Base-by-base conservation (phyloP, 176 grass and related monocot genomes). In the Phragmites australis region DNA sequence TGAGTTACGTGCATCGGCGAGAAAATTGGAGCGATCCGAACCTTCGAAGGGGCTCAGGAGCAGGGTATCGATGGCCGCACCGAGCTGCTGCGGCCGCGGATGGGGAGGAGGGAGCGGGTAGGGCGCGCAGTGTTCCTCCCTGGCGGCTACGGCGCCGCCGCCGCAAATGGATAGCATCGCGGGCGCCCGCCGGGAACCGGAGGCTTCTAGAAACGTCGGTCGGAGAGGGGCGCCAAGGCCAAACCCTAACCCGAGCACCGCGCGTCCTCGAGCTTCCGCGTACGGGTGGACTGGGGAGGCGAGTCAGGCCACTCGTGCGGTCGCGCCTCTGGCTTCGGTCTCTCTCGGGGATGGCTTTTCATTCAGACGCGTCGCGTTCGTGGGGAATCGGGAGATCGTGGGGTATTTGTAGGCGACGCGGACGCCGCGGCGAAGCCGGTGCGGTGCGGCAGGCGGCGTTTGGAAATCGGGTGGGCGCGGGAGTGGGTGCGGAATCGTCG, bases 261-360 rank as follows among this genome's bases (percentile, higher is more conserved):
- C 27, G 64, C 74, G 64, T 42, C 74, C 7, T 68, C 82, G 74
- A 69, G 82, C 51, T 68, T 49, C 17, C 63, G 73, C 73, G 42
- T 70, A 25, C 52, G 30, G 66, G 51, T 9, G 68, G 80, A 4
- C 6, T 8, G 53, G 67, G 12, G 41, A 73, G 56, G 14, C n/a
- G 23, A 31, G 41, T 12, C 6, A 54, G 50, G 50, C n/a, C n/a
- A n/a, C n/a, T n/a, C n/a, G n/a, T n/a, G 23, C 47, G 30, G 29
- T 53, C 27, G 18, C 39, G 23, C 58, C 21, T 49, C 32, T 21
- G 11, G 51, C 45, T 21, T 68, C 50, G 34, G 50, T 2, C 44
- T 40, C n/a, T 47, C 9, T 64, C 5, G 37, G 6, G 6, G 0
- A 26, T 3, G 45, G 22, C 23, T 26, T 40, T 44, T 53, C 46